Base-by-base conservation (phyloP, 164 flowering plant species). In the Chloranthus sessilifolius region DNA sequence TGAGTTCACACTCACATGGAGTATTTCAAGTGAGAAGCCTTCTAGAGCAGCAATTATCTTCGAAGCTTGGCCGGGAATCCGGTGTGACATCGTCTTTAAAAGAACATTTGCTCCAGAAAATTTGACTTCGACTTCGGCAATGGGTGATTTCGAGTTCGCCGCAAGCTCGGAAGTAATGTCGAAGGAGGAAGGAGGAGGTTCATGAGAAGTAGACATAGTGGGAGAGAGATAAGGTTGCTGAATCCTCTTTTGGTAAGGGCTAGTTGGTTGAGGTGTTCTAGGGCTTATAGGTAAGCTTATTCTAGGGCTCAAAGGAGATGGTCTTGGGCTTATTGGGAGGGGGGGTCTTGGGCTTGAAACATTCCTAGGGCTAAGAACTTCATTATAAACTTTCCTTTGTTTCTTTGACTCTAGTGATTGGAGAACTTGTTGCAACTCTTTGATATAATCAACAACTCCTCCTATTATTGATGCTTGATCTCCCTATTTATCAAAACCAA, bases 401-500 rank as follows among this genome's bases (percentile, higher is more conserved):
- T 88, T 92, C 72, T 84, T 88, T 25, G 92, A 80, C 40, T 94
- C 95, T 0, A 89, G 79, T 1, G 96, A 76, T 38, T 85, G 95
- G 2, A 89, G 74, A 46, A 88, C 66, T 68, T 89, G 95, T 34
- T 94, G 95, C 50, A 94, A 43, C 56, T 94, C 99, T 40, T 70
- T 87, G 62, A 94, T 87, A 69, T 82, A 94, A 34, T 89, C 83
- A 19, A 89, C 85, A 2, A 89, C 99, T 0, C 99, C 99, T 34
- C 88, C 97, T 16, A 94, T 85, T 33, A 94, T 83, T 0, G 99
- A 94, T 38, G 99, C 99, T 80, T 94, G 99, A 57, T 94, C 99
- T 37, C 95, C 97, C 99, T 94, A 7, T 33, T n/a, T n/a, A 7
- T 26, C 7, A 34, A 24, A 11, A 37, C n/a, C n/a, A 33, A 44